phyloP scores from a whole-genome alignment of 2,329 filamentous ascomycete species.

The Hymenoscyphus fructigenus region DNA sequence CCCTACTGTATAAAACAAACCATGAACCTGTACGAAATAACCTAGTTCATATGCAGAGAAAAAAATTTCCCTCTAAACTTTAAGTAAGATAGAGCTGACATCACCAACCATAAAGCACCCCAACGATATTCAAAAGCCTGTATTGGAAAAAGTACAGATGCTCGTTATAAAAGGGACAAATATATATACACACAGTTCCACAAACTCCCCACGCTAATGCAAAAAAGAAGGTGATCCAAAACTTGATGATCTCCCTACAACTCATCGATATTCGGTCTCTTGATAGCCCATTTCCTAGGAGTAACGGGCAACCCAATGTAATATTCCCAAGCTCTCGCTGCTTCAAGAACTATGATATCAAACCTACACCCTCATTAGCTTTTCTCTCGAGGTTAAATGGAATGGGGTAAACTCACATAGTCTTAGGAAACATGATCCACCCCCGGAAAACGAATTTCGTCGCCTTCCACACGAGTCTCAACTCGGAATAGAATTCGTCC shows the following conservation, averaged over 20 bases:
- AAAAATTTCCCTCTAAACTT: too few species aligned
- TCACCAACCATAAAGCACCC: too few species aligned
- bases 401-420: conserved; percentile 58
- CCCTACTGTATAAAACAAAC: too few species aligned
- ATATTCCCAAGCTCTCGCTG: conserved; percentile 55
- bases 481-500: conserved; percentile 64
- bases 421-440: conserved; percentile 69
- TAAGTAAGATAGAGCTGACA: too few species aligned
- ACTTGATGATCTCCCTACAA: conserved; percentile 32
- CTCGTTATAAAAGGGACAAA: too few species aligned
- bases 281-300: conserved; percentile 51
- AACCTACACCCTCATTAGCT: conserved; percentile 40
- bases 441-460: conserved; percentile 64
- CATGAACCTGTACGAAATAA: too few species aligned
- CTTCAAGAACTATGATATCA: conserved; percentile 53
- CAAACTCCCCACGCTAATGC: conserved; percentile 10
- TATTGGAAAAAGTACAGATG: too few species aligned
- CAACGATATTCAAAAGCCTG: too few species aligned
- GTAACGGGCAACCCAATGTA: conserved; percentile 63
- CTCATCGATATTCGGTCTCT: conserved; percentile 40
- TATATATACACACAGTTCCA: neutral
- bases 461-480: conserved; percentile 60
- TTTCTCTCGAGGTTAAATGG: conserved; percentile 3
- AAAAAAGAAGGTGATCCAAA: neutral
- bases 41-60: too few species aligned